These are phyloP conservation scores for Brassica rapa DNA, from an alignment of 345 rosid species.

Conservation along the genomic window DNA sequence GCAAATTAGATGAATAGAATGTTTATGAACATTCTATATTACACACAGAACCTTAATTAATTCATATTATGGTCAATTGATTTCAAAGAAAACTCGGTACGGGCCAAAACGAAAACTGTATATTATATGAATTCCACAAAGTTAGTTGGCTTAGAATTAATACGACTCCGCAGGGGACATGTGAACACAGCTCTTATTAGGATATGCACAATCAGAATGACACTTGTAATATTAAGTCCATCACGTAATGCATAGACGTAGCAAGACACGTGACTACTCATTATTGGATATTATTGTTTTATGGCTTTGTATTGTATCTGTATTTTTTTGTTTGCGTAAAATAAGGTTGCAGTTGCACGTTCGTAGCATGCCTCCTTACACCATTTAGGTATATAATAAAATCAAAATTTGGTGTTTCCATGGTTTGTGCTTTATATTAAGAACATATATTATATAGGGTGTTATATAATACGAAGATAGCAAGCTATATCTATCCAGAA, in stretches of 20 bases:
- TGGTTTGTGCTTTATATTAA: background rate
- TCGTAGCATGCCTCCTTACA: constrained; percentile 36
- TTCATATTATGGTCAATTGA: background rate
- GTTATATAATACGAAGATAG: constrained; percentile 19
- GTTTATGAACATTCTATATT: constrained; percentile 37
- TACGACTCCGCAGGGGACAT: constrained; percentile 33
- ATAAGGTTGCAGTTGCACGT: constrained; percentile 39
- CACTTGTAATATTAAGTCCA: constrained; percentile 38
- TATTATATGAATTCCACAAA: constrained; percentile 26
- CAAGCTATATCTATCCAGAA: constrained; percentile 21
- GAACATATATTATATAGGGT: background rate
- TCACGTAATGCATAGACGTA: constrained; percentile 24
- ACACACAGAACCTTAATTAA: constrained; percentile 6
- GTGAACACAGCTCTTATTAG: constrained; percentile 39
- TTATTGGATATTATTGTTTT: constrained; percentile 37
- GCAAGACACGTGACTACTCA: constrained; percentile 37
- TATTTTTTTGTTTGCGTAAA: constrained; percentile 25
- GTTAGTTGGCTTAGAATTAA: constrained; percentile 38
- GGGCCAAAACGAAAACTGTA: constrained; percentile 22
- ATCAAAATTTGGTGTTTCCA: constrained; percentile 2
- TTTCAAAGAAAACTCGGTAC: background rate
- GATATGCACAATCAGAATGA: constrained; percentile 36
- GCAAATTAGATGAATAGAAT: constrained; percentile 15
- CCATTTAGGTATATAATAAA: constrained; percentile 25
- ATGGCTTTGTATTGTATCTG: background rate